Base-by-base conservation (phyloP, 257 asterid genomes). In the Datura wrightii region DNA sequence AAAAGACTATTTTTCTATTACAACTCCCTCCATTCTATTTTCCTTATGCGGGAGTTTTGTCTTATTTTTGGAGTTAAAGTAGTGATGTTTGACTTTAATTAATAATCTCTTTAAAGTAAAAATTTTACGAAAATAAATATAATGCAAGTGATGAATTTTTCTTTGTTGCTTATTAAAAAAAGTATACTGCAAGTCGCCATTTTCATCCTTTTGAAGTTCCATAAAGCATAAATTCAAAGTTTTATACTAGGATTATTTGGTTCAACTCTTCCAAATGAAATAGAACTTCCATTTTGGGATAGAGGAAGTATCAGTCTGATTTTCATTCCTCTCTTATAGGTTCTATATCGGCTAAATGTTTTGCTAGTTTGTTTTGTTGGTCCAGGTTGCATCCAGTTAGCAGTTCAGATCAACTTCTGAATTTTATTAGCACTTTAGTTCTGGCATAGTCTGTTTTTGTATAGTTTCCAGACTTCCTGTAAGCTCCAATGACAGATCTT, bases 291-390 rank as follows among this genome's bases (percentile, higher is more conserved):
- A 24, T 52, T 76, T 76, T 24, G 60, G 15, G 63, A 13, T 36
- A 52, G 6, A 76, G 41, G 63, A 31, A 50, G 63, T 76, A 76
- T 50, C 82, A 52, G 11, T 76, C 6, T 76, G 63, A 76, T 76
- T 63, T 50, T 50, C 15, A 24, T 24, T 24, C 31, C 31, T 24
- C 31, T 24, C 1, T 24, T 24, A 24, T 24, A 24, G 31, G 31
- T 24, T 24, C 31, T 24, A 24, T 24, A 24, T 0, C 0, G 31
- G 31, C 31, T 24, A 24, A 24, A 24, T 24, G 31, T 24, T 24
- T 24, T 24, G 31, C 31, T 24, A 24, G 31, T 24, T 24, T 24
- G 31, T 24, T 24, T 24, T 24, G 31, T 24, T 24, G 31, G 31
- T 24, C 31, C 31, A 24, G 31, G 31, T 24, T 24, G 31, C 31